Base-by-base conservation (phyloP, 352 stramenopile species). In the Pythium plurisporium region DNA sequence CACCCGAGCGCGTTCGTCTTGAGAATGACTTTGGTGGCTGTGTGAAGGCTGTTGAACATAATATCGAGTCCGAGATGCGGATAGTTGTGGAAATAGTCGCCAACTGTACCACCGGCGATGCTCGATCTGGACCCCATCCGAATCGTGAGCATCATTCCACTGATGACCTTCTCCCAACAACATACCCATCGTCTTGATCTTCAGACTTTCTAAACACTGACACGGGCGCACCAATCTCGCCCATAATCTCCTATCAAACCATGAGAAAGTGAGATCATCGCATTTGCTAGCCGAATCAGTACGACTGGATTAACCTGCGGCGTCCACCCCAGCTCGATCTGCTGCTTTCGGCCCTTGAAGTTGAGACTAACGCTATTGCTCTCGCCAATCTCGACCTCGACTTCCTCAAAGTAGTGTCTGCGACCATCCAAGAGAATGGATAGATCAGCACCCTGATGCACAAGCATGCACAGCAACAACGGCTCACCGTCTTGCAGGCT, bases 41-140 rank as follows among this genome's bases (percentile, higher is more conserved):
- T 72, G 70, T 94, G 84, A 45, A 85, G 73, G 5, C 72, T 74
- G 34, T 89, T 64, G 44, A 91, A 94, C 38, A 94, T 68, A 26
- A 94, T 70, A 49, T 94, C 84, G 38, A 91, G 58, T 15, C 84
- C 84, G 5, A 94, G 55, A 37, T 94, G 82, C 8, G 82, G 81
- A 55, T 91, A 94, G 62, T 94, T 94, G 64, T 94, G 84, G 51
- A 94, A 91, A 48, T 92, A 94, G 37, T 91, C 78, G 4, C 79
- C 72, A 2, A 86, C 64, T 1, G 74, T 57, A 9, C 82, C 82
- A 20, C 76, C 76, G 54, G 69, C 70, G 47, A 86, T 56, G 9
- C 72, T 85, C 11, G 75, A 61, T 38, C 76, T 87, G 27, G 2
- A 34, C 5, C 10, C 25, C 25, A 15, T n/a, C 5, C 12, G 25